Conservation (phyloP, 2,329 filamentous ascomycete genomes). For the Sarocladiaceae sp. region DNA sequence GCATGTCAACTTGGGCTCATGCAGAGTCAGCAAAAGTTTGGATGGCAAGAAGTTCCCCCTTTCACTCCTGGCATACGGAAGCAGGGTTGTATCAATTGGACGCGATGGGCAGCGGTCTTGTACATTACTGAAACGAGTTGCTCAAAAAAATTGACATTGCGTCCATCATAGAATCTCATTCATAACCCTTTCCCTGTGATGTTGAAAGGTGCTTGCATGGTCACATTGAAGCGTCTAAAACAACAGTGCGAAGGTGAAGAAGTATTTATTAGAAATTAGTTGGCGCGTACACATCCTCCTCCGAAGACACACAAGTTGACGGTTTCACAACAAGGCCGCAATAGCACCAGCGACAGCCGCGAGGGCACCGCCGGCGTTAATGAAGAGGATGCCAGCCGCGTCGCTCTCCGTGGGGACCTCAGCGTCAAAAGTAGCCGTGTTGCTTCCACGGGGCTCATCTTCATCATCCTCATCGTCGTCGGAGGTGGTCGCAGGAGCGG, state of each 20-base stretch:
- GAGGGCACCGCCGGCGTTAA: conserved; percentile 27
- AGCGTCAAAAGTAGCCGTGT: conserved; percentile 18
- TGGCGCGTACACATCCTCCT: too few relatives aligned
- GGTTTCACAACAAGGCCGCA: conserved; percentile 28
- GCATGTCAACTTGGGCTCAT: neutral
- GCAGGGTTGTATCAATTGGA: conserved; percentile 3
- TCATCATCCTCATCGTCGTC: conserved; percentile 15
- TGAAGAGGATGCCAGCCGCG: conserved; percentile 23
- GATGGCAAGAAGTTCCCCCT: neutral
- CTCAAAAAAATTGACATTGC: too few relatives aligned
- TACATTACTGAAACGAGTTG: too few relatives aligned
- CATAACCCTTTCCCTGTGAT: too few relatives aligned
- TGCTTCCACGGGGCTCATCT: conserved; percentile 17
- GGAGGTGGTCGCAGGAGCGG: conserved; percentile 15
- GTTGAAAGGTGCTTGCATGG: too few relatives aligned
- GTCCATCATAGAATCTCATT: too few relatives aligned
- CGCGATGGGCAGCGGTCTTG: neutral
- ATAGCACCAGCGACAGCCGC: conserved; percentile 31
- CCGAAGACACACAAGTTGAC: neutral
- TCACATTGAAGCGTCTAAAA: too few relatives aligned
- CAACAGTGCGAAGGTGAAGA: too few relatives aligned
- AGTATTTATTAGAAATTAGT: too few relatives aligned
- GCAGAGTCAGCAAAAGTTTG: neutral
- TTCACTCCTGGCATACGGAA: neutral
- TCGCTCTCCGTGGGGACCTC: conserved; percentile 13